These are phyloP conservation scores for Debaryomycetaceae sp. DNA, from an alignment of 1,139 yeast genomes.

Conservation along the genomic window DNA sequence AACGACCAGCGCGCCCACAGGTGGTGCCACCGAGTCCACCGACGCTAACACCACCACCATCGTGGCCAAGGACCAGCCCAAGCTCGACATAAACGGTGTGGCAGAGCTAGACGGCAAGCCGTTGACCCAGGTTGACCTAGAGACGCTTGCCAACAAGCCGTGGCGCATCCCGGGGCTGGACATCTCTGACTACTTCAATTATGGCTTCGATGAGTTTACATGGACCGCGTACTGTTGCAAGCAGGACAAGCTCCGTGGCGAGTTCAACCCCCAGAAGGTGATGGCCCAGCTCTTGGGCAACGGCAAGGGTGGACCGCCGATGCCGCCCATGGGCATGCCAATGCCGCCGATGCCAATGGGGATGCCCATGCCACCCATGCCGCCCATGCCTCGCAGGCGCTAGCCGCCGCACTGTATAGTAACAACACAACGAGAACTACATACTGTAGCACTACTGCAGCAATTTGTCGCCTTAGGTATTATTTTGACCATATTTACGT, in stretches of 20 bases:
- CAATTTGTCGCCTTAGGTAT: no score
- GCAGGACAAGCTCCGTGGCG: slow-evolving; percentile 78
- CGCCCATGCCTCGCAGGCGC: no score
- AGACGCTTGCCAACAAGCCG: slow-evolving; percentile 85
- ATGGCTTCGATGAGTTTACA: slow-evolving; percentile 92
- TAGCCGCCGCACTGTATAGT: no score
- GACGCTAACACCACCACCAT: slow-evolving; percentile 22
- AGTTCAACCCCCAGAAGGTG: slow-evolving; percentile 61
- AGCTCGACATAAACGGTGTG: slow-evolving; percentile 68
- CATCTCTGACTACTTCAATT: slow-evolving; percentile 88
- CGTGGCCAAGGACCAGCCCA: slow-evolving; percentile 32
- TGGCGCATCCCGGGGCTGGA: slow-evolving; percentile 99
- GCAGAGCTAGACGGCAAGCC: slow-evolving; percentile 83
- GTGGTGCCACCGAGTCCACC: slow-evolving; percentile 21
- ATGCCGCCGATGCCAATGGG: slow-evolving; percentile 18
- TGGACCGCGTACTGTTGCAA: slow-evolving; percentile 93
- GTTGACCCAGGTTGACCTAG: slow-evolving; percentile 76
- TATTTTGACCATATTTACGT: no score
- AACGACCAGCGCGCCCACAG: slow-evolving; percentile 21
- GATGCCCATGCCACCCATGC: slow-evolving; percentile 17
- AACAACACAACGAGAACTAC: no score
- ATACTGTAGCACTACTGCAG: no score
- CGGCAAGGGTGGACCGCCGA: slow-evolving; percentile 16
- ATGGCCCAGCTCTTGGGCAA: slow-evolving; percentile 43
- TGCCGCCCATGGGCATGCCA: slow-evolving; percentile 13